phyloP scores from a whole-genome alignment of 371 early-diverging fungal genomes.

The Chytridium lagenaria region DNA sequence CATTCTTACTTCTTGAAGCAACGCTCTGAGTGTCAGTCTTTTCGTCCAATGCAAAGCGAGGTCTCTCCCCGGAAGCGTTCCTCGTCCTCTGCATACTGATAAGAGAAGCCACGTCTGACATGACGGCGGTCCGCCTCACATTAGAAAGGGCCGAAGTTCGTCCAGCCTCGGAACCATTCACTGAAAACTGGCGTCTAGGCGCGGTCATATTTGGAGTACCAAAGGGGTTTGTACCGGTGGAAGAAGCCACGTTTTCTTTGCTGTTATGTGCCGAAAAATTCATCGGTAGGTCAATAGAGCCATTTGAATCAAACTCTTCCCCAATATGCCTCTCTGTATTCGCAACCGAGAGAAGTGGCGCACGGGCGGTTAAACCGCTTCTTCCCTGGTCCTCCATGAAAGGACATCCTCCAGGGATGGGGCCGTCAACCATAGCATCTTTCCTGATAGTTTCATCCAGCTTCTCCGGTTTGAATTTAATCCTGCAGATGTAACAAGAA shows the following conservation, averaged over 20 bases:
- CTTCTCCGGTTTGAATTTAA: neutral
- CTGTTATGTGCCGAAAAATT: neutral
- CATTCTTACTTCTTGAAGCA: neutral
- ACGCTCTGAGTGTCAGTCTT: neutral
- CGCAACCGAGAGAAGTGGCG: too few species aligned
- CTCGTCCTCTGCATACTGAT: too few species aligned
- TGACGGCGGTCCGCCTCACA: neutral
- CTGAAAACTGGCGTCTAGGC: too few species aligned
- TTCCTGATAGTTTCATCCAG: neutral
- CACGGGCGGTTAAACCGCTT: too few species aligned
- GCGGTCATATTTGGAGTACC: neutral
- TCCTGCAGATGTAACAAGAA: constrained; percentile 22
- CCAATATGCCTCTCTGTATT: neutral
- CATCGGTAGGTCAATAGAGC: neutral
- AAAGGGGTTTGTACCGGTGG: neutral
- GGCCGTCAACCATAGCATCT: constrained; percentile 2
- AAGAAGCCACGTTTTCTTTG: neutral
- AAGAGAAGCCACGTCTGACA: too few species aligned
- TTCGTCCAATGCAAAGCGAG: neutral
- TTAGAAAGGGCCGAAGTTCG: neutral
- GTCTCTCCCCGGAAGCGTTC: too few species aligned
- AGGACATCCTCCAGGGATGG: neutral
- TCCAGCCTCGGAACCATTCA: neutral
- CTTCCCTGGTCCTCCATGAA: too few species aligned
- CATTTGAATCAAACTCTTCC: neutral